These are phyloP conservation scores for Clavispora vitiphila DNA, from an alignment of 805 yeast species.

Conservation along the genomic window DNA sequence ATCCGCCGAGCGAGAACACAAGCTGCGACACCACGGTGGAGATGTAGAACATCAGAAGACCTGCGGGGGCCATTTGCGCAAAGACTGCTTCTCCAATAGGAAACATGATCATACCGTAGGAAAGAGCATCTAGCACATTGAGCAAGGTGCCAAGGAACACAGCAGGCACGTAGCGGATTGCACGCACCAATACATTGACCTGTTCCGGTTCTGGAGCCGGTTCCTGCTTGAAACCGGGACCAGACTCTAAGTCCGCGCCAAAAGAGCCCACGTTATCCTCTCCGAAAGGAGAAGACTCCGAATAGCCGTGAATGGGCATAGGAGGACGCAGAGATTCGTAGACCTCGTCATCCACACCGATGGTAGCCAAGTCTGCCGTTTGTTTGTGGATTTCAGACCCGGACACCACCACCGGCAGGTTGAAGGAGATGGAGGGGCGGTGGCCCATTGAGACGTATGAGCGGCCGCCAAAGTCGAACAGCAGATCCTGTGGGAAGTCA, in stretches of 20 bases:
- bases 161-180: slow-evolving; percentile 60
- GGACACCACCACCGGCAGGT: slow-evolving; percentile 44
- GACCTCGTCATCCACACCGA: slow-evolving; percentile 38
- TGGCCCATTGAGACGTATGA: slow-evolving; percentile 33
- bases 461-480: slow-evolving; percentile 32
- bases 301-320: slow-evolving; percentile 15
- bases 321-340: slow-evolving; percentile 18
- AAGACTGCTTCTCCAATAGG: slow-evolving; percentile 82
- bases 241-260: slow-evolving; percentile 2
- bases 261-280: neutral
- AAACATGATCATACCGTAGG: slow-evolving; percentile 97
- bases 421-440: slow-evolving; percentile 21
- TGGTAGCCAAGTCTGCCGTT: slow-evolving; percentile 51
- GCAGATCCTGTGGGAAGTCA: neutral
- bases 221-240: slow-evolving; percentile 3
- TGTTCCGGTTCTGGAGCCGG: slow-evolving; percentile 1
- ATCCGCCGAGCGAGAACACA: slow-evolving; percentile 85
- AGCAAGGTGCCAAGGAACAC: slow-evolving; percentile 80
- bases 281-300: slow-evolving; percentile 11
- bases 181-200: slow-evolving; percentile 22
- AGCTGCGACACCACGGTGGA: slow-evolving; percentile 88
- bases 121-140: slow-evolving; percentile 86
- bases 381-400: slow-evolving; percentile 51
- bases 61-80: slow-evolving; percentile 76
- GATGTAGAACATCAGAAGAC: slow-evolving; percentile 89